Conservation (phyloP, 208 protist genomes). For the Trypanosoma rangeli region DNA sequence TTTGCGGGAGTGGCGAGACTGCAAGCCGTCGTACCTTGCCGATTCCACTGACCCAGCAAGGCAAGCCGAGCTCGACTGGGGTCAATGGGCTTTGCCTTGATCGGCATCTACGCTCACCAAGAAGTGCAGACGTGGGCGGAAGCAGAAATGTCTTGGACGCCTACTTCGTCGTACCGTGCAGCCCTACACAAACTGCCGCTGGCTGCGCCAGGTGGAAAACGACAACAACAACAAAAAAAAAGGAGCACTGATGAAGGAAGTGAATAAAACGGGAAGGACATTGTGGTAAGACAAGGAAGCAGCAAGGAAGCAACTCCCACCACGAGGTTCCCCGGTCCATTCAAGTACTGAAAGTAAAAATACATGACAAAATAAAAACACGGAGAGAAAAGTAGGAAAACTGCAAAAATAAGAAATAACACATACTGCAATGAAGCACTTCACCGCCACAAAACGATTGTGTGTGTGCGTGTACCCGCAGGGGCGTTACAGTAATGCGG, state of each 20-base stretch:
- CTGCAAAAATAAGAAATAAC: not conserved
- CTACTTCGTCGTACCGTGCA: not conserved
- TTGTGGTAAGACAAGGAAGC: not conserved
- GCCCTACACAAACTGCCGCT: not conserved
- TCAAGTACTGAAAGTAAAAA: not conserved
- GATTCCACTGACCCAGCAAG: conserved; percentile 48
- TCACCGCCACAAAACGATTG: not conserved
- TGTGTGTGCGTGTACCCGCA: conserved; percentile 18
- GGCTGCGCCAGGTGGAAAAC: not conserved
- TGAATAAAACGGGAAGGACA: not conserved
- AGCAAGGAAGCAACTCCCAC: not conserved
- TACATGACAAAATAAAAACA: not conserved
- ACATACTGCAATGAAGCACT: not conserved
- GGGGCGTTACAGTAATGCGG: too few relatives aligned
- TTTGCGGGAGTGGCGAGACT: not conserved
- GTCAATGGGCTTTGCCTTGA: conserved; percentile 78
- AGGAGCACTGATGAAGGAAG: conserved; percentile 18
- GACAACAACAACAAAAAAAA: conserved; percentile 22
- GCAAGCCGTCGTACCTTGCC: not conserved
- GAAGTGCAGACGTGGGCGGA: not conserved
- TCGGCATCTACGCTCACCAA: conserved; percentile 41
- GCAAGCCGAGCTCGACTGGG: conserved; percentile 47
- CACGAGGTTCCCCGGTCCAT: too few relatives aligned
- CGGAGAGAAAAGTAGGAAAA: not conserved
- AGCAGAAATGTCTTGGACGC: not conserved